These are phyloP conservation scores for Hanseniaspora jakobsenii DNA, from an alignment of 805 yeast genomes.

Conservation along the genomic window DNA sequence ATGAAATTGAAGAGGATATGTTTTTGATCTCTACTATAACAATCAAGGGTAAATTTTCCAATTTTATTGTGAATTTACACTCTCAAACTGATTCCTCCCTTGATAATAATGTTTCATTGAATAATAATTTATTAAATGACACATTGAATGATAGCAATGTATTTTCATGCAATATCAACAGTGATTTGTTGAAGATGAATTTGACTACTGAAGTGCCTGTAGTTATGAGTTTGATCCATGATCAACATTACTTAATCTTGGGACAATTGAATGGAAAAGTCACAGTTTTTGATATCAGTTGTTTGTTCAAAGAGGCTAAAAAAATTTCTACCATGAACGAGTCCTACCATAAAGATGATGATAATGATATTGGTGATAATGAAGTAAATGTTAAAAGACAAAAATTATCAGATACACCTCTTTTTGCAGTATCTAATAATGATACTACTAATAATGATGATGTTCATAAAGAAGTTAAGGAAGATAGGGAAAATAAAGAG, in stretches of 20 bases:
- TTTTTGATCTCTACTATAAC: conserved; percentile 2
- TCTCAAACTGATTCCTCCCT: too few species aligned
- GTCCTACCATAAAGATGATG: too few species aligned
- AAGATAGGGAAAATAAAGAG: too few species aligned
- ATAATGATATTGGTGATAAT: background rate
- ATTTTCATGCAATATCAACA: background rate
- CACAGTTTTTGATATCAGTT: conserved; percentile 4
- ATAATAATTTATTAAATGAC: too few species aligned
- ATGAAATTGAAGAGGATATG: background rate
- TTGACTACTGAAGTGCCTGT: conserved; percentile 4
- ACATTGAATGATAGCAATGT: too few species aligned
- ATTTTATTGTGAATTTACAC: background rate
- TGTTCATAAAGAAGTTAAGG: too few species aligned
- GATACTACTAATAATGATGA: too few species aligned
- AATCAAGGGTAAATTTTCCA: conserved; percentile 6
- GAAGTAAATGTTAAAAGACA: background rate
- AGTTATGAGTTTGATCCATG: background rate
- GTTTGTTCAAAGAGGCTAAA: background rate
- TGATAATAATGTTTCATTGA: too few species aligned
- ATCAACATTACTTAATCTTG: background rate
- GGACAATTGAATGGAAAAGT: conserved; percentile 10
- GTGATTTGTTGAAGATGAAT: background rate
- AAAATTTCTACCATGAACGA: too few species aligned
- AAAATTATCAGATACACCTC: too few species aligned
- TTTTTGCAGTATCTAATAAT: too few species aligned